These are phyloP conservation scores for Metschnikowia orientalis DNA, from an alignment of 805 yeast genomes.

Conservation along the genomic window DNA sequence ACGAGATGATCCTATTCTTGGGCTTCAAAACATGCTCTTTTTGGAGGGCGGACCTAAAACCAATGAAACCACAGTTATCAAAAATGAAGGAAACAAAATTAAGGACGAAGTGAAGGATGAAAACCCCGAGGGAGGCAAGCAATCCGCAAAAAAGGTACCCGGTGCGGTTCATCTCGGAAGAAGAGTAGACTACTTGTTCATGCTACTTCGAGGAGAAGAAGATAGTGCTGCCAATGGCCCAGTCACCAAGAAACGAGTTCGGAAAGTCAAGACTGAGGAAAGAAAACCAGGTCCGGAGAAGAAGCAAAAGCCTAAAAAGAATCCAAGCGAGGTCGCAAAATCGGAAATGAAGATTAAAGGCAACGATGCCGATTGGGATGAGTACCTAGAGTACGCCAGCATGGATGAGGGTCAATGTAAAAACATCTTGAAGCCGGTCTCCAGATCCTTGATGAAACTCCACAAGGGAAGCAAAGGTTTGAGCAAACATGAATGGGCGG, in stretches of 20 bases:
- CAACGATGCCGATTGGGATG: slow-evolving; percentile 25
- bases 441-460: slow-evolving; percentile 59
- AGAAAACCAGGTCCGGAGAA: slow-evolving; percentile 18
- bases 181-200: slow-evolving; percentile 81
- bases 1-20: slow-evolving; percentile 90
- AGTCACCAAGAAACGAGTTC: slow-evolving; percentile 16
- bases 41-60: slow-evolving; percentile 39
- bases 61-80: slow-evolving; percentile 6
- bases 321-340: slow-evolving; percentile 2
- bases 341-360: slow-evolving; percentile 14
- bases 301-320: slow-evolving; percentile 13
- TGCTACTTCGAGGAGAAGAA: slow-evolving; percentile 60
- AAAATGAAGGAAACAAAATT: slow-evolving; percentile 14
- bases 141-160: slow-evolving; percentile 69
- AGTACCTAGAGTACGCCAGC: slow-evolving; percentile 57
- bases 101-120: slow-evolving; percentile 11
- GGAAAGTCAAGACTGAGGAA: slow-evolving; percentile 19
- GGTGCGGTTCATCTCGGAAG: slow-evolving; percentile 90
- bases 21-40: slow-evolving; percentile 78
- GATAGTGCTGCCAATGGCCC: slow-evolving; percentile 18
- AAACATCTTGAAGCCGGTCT: slow-evolving; percentile 57
- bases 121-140: slow-evolving; percentile 24
- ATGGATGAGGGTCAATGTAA: slow-evolving; percentile 75
- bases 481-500: slow-evolving; percentile 74
- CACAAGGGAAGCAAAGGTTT: slow-evolving; percentile 70